Percentiles rank a stretch among this genome's conserved stretches.
These are phyloP conservation scores for Chamaecyparis obtusa DNA, from an alignment of 75 land plant genomes.

Conservation along the genomic window DNA sequence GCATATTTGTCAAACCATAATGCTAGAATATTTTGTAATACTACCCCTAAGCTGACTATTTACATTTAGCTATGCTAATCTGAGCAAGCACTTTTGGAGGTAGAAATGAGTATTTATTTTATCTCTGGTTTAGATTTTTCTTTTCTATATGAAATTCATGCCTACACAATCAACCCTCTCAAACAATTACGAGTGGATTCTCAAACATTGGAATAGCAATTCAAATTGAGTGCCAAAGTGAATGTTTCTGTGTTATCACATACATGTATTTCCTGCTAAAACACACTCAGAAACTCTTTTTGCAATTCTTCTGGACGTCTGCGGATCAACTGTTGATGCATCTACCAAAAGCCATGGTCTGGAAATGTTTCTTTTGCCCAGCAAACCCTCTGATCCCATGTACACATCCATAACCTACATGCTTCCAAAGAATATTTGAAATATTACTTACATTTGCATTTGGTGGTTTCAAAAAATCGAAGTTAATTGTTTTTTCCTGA, in stretches of 20 bases:
- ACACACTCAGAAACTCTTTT: slow-evolving; percentile 36
- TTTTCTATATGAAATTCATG: neutral
- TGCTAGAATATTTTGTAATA: neutral
- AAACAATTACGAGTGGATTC: neutral
- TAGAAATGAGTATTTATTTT: neutral
- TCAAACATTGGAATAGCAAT: neutral
- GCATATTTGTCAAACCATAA: neutral
- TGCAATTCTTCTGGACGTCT: slow-evolving; percentile 71
- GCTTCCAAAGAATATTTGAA: slow-evolving; percentile 3
- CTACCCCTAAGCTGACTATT: neutral
- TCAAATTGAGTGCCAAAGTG: neutral
- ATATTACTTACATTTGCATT: slow-evolving; percentile 1
- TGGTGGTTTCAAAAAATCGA: neutral
- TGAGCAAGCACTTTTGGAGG: neutral
- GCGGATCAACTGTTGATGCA: slow-evolving; percentile 89
- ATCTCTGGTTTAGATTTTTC: neutral
- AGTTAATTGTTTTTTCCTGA: neutral
- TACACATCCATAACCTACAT: slow-evolving; percentile 82
- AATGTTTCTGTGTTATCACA: neutral
- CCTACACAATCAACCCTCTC: neutral
- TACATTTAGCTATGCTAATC: neutral
- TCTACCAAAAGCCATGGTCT: slow-evolving; percentile 76
- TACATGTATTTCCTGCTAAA: slow-evolving; percentile 52
- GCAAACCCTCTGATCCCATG: slow-evolving; percentile 77
- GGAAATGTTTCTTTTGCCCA: slow-evolving; percentile 26